phyloP scores from a whole-genome alignment of 1,284 basidiomycete species.

The Trichosporon inkin region DNA sequence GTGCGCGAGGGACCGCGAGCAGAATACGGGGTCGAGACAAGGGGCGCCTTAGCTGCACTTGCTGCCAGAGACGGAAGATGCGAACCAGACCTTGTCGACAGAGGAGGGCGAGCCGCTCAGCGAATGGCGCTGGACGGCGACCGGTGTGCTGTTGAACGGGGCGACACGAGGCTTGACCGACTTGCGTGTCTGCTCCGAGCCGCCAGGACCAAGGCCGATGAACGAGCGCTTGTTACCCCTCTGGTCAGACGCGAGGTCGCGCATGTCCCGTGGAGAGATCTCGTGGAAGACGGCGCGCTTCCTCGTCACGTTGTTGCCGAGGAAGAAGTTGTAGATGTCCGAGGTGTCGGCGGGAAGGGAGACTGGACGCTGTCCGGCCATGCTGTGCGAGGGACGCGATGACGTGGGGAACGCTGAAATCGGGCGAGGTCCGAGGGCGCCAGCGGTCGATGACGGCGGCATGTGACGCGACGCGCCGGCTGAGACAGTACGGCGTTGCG shows the following conservation, averaged over 20 bases:
- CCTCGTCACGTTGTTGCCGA: slow-evolving; percentile 4
- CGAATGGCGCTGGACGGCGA: too few relatives aligned
- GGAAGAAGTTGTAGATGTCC: slow-evolving; percentile 8
- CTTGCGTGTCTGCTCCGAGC: neutral
- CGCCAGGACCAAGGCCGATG: neutral
- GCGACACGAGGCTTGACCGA: neutral
- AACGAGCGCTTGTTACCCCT: slow-evolving; percentile 1
- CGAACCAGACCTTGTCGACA: slow-evolving; percentile 1
- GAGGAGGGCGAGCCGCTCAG: neutral
- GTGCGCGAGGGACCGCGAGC: too few relatives aligned
- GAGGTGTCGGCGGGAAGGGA: neutral
- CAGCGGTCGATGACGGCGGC: neutral
- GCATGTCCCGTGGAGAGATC: slow-evolving; percentile 2
- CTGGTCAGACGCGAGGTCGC: neutral
- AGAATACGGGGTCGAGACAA: too few relatives aligned
- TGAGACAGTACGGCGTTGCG: neutral
- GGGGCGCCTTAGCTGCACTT: neutral
- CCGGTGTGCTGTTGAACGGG: too few relatives aligned
- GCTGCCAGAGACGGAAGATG: neutral
- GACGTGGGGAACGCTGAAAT: neutral
- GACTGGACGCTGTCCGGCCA: neutral
- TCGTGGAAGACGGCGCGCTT: slow-evolving; percentile 4
- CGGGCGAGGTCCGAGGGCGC: neutral
- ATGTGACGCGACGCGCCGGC: neutral
- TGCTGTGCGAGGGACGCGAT: neutral